These are phyloP conservation scores for Sporisorium iseilematis-ciliati DNA, from an alignment of 1,284 basidiomycete genomes.

Conservation along the genomic window DNA sequence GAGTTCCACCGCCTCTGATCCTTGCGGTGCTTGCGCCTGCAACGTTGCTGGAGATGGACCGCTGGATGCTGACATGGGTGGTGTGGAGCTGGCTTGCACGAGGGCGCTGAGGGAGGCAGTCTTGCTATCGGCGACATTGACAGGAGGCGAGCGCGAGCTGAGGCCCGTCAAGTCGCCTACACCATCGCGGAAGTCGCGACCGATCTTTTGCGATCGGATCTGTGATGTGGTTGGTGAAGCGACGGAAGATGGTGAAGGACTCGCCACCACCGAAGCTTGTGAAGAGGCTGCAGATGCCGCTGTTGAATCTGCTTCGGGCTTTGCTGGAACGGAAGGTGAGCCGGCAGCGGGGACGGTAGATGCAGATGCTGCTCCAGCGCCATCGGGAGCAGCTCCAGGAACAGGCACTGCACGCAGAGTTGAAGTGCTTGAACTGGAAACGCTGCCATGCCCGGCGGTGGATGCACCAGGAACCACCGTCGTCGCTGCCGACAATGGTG, in stretches of 20 bases:
- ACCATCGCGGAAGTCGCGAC: constrained; percentile 48
- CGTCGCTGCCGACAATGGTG: constrained; percentile 11
- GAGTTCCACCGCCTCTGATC: constrained; percentile 17
- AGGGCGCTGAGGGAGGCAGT: constrained; percentile 22
- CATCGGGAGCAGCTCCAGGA: constrained; percentile 1
- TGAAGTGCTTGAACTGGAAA: constrained; percentile 38
- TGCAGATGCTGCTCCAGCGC: constrained; percentile 1
- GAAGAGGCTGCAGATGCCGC: constrained; percentile 32
- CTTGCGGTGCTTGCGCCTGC: constrained; percentile 10
- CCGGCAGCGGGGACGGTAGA: constrained; percentile 6
- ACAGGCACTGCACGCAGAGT: constrained; percentile 26
- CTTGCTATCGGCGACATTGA: constrained; percentile 26
- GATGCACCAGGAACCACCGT: constrained; percentile 5
- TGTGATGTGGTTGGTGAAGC: constrained; percentile 25
- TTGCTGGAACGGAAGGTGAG: constrained; percentile 10
- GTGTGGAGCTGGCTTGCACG: constrained; percentile 25
- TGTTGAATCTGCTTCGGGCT: constrained; percentile 24
- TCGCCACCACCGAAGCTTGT: constrained; percentile 14
- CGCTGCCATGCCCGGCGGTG: constrained; percentile 26
- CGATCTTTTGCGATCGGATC: constrained; percentile 40
- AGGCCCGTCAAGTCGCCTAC: constrained; percentile 50
- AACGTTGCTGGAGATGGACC: constrained; percentile 11
- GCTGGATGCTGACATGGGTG: constrained; percentile 28
- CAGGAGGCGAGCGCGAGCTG: constrained; percentile 49
- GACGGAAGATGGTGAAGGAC: constrained; percentile 8